These are phyloP conservation scores for Tetracentron sinense DNA, from an alignment of 164 flowering plant genomes.

Conservation along the genomic window DNA sequence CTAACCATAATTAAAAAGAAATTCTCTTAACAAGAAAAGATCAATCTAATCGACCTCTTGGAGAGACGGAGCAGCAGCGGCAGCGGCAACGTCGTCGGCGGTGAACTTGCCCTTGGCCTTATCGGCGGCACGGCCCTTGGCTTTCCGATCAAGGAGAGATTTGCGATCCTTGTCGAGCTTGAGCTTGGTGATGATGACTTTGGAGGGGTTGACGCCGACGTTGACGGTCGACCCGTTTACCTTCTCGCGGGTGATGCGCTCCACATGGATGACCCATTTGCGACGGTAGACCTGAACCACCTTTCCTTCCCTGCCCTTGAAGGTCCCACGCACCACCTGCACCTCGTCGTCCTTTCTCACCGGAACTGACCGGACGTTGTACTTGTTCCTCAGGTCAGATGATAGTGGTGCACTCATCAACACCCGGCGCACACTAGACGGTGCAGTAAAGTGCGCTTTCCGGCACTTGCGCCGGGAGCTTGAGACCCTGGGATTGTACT, in stretches of 20 bases:
- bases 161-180: background rate
- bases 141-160: background rate
- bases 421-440: background rate
- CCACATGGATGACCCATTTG: conserved; percentile 4
- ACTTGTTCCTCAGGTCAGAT: background rate
- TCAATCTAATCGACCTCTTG: background rate
- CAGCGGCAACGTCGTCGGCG: background rate
- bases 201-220: background rate
- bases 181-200: background rate
- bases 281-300: background rate
- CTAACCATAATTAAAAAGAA: no score
- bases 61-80: background rate
- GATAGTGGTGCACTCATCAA: conserved; percentile 4
- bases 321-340: conserved; percentile 6
- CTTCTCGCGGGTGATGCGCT: background rate
- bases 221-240: background rate
- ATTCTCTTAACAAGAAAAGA: no score
- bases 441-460: background rate
- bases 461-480: conserved; percentile 3
- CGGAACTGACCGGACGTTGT: background rate
- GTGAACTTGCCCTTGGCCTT: conserved; percentile 3
- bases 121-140: background rate
- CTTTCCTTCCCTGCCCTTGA: conserved; percentile 3
- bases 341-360: conserved; percentile 1
- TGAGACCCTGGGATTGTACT: conserved; percentile 1